These are phyloP conservation scores for Cercospora citrullina DNA, from an alignment of 2,329 filamentous ascomycete genomes.

Conservation along the genomic window DNA sequence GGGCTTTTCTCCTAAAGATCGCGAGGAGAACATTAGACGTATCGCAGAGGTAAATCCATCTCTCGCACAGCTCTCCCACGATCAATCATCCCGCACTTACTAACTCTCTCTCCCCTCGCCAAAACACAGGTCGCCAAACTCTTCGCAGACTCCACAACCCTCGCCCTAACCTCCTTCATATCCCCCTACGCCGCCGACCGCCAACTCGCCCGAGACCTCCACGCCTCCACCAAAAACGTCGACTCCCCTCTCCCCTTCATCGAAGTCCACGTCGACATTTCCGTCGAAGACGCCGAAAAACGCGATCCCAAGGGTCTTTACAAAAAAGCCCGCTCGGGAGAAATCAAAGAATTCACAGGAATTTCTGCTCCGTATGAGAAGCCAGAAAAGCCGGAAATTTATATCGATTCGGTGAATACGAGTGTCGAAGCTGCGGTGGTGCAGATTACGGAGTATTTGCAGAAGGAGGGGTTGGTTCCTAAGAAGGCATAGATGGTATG, in stretches of 20 bases:
- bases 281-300: conserved; percentile 87
- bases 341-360: conserved; percentile 97
- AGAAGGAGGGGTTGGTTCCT: conserved; percentile 58
- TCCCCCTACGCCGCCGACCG: conserved; percentile 90
- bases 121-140: conserved; percentile 75
- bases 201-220: conserved; percentile 75
- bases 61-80: neutral
- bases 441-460: conserved; percentile 78
- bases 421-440: conserved; percentile 85
- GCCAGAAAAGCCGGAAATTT: conserved; percentile 80
- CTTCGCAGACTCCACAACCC: conserved; percentile 84
- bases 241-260: conserved; percentile 75
- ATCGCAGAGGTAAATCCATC: conserved; percentile 68
- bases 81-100: neutral
- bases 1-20: conserved; percentile 87
- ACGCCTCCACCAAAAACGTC: conserved; percentile 61
- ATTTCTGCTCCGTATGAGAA: conserved; percentile 94
- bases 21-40: conserved; percentile 95
- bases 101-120: neutral
- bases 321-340: conserved; percentile 89
- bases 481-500: neutral
- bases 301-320: conserved; percentile 97
- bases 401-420: conserved; percentile 77
- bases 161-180: conserved; percentile 96
- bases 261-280: conserved; percentile 90